phyloP scores from a whole-genome alignment of 805 yeast genomes.

The Teunomyces kruisii region DNA sequence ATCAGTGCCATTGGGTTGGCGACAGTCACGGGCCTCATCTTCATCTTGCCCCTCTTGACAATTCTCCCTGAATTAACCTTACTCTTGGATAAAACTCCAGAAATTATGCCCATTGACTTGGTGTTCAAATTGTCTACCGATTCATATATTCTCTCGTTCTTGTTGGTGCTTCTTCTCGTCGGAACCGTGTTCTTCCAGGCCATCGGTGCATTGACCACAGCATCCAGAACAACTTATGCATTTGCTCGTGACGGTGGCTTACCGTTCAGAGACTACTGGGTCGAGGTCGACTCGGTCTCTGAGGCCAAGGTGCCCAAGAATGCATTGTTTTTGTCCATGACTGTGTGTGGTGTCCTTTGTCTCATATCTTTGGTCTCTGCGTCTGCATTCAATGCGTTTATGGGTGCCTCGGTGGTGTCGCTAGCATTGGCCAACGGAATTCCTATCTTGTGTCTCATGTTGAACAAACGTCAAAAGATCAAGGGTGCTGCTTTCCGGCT shows the following conservation, averaged over 20 bases:
- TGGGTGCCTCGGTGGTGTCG: constrained; percentile 78
- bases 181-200: constrained; percentile 77
- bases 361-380: constrained; percentile 65
- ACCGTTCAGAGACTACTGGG: constrained; percentile 65
- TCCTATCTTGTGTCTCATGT: constrained; percentile 63
- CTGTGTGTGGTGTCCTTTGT: constrained; percentile 58
- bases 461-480: constrained; percentile 59
- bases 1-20: constrained; percentile 63
- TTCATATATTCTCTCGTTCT: constrained; percentile 65
- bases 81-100: constrained; percentile 57
- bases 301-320: constrained; percentile 66
- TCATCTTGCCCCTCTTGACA: constrained; percentile 67
- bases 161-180: constrained; percentile 61
- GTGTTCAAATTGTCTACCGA: constrained; percentile 71
- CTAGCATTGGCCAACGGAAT: constrained; percentile 74
- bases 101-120: constrained; percentile 75
- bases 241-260: constrained; percentile 83
- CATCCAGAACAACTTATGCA: constrained; percentile 78
- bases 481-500: constrained; percentile 69
- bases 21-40: constrained; percentile 66
- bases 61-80: constrained; percentile 66
- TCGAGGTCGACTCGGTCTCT: constrained; percentile 57
- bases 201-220: constrained; percentile 76
- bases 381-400: constrained; percentile 79
- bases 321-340: constrained; percentile 65